phyloP scores from a whole-genome alignment of 352 stramenopile species.

The Phytophthora citricola region DNA sequence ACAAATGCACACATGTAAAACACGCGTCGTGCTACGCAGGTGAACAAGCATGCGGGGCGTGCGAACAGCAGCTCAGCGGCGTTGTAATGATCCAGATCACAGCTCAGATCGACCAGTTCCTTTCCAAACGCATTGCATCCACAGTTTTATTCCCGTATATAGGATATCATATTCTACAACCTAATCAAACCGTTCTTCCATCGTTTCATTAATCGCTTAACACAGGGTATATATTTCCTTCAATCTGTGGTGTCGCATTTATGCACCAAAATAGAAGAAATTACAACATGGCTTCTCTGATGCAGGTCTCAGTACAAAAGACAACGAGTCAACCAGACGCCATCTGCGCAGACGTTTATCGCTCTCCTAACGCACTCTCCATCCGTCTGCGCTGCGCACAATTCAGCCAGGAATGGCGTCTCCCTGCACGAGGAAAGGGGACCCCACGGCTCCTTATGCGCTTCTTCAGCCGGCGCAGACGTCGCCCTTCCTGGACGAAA shows the following conservation, averaged over 20 bases:
- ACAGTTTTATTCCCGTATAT: background rate
- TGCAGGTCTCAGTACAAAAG: conserved; percentile 12
- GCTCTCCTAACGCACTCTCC: background rate
- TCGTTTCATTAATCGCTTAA: background rate
- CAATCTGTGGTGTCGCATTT: conserved; percentile 12
- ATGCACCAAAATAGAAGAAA: conserved; percentile 13
- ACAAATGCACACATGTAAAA: no score
- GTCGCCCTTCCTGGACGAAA: conserved; percentile 25
- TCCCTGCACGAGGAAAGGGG: conserved; percentile 16
- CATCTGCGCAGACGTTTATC: background rate
- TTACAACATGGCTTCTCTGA: conserved; percentile 10
- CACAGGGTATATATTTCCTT: conserved; percentile 6
- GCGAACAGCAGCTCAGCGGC: conserved; percentile 5
- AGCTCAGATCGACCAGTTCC: conserved; percentile 1
- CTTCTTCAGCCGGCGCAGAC: conserved; percentile 17
- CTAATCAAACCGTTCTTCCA: no score
- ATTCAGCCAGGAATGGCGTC: conserved; percentile 3
- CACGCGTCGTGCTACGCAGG: no score
- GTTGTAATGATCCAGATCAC: conserved; percentile 1
- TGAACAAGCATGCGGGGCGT: background rate
- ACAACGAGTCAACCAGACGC: conserved; percentile 12
- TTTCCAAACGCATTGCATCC: background rate
- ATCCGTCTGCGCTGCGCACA: background rate
- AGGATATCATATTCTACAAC: background rate
- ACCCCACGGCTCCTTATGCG: conserved; percentile 32